Evolutionary conservation across 2,329 filamentous ascomycete genomes (phyloP).

Genomic region (Xylaria sp.): DNA sequence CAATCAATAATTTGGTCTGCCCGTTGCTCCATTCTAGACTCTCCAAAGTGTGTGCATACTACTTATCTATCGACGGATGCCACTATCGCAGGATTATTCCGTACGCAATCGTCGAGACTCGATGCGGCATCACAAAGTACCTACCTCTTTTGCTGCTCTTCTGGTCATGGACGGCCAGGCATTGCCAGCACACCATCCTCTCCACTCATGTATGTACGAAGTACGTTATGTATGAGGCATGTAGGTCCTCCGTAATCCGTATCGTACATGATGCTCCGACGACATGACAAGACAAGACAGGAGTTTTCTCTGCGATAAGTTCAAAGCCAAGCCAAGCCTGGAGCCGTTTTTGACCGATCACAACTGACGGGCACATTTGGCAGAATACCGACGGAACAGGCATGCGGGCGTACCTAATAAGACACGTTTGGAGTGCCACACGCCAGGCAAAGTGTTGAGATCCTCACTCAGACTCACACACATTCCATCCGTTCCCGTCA

Average conservation of each 20-base stretch:
- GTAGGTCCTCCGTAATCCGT: neutral
- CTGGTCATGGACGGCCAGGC: constrained; percentile 14
- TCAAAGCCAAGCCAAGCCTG: neutral
- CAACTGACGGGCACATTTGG: no score
- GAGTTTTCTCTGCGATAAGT: neutral
- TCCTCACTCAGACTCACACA: neutral
- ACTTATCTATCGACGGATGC: neutral
- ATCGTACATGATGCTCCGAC: no score
- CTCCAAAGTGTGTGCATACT: neutral
- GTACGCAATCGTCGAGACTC: neutral
- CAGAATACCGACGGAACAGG: no score
- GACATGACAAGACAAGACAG: neutral
- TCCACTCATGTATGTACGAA: constrained; percentile 7
- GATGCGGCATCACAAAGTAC: neutral
- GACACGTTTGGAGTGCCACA: no score
- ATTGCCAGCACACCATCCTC: constrained; percentile 19
- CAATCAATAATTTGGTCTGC: neutral
- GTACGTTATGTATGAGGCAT: neutral
- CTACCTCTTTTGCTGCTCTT: neutral
- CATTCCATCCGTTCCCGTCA: no score
- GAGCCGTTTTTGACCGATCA: no score
- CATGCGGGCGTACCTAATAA: no score
- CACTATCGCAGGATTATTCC: no score
- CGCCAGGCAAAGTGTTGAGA: neutral
- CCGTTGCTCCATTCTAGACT: neutral